These are phyloP conservation scores for Paramecium sexaurelia DNA, from an alignment of 73 alveolate genomes.

Conservation along the genomic window DNA sequence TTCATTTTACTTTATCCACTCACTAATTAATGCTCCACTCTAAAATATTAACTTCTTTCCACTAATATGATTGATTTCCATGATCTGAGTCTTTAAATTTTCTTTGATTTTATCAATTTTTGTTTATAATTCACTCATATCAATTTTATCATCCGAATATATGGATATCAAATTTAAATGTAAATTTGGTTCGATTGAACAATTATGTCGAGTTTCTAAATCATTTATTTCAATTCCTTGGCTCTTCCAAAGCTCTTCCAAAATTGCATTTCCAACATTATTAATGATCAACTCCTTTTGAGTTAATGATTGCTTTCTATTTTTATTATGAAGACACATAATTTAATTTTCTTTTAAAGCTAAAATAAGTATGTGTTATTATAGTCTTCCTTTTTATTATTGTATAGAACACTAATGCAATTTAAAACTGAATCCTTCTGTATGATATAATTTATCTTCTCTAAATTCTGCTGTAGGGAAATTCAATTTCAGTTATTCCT, in stretches of 20 bases:
- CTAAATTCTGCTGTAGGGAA: background rate
- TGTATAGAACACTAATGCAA: background rate
- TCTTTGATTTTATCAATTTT: background rate
- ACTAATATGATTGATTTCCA: background rate
- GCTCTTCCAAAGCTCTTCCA: background rate
- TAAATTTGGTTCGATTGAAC: constrained; percentile 26
- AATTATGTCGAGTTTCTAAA: background rate
- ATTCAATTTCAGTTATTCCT: background rate
- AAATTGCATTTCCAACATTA: constrained; percentile 22
- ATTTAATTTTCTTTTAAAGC: background rate
- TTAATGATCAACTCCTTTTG: background rate
- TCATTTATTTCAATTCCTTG: background rate
- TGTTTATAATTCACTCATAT: background rate
- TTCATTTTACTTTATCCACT: background rate
- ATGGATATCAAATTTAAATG: constrained; percentile 5
- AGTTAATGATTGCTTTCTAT: background rate
- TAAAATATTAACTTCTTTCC: background rate
- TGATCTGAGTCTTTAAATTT: background rate
- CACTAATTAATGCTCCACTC: constrained; percentile 10
- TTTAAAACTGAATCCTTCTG: background rate
- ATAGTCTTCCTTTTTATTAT: background rate
- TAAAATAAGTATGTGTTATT: background rate
- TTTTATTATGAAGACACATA: background rate
- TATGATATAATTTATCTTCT: background rate
- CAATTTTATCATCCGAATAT: background rate